Conservation (phyloP, 192 early-diverging fungal species). For the Diversispora epigaea region DNA sequence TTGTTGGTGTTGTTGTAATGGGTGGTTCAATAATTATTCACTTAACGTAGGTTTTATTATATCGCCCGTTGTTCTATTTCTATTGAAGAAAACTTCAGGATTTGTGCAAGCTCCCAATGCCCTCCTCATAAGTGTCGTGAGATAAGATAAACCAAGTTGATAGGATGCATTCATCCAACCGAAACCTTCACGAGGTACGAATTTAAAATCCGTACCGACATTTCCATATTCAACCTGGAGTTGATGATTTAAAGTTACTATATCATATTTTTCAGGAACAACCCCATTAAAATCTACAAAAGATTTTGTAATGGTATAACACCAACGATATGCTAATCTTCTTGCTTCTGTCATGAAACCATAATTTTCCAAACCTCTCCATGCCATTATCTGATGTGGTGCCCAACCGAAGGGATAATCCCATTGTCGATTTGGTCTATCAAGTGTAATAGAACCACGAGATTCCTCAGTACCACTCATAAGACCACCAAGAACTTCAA, state of each 20-base stretch:
- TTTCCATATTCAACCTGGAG: conserved; percentile 97
- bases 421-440: conserved; percentile 94
- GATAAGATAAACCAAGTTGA: conserved; percentile 77
- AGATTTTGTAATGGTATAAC: conserved; percentile 89
- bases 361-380: conserved; percentile 87
- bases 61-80: too few species aligned
- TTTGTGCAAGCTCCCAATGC: conserved; percentile 60
- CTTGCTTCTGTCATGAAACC: conserved; percentile 70
- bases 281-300: conserved; percentile 98
- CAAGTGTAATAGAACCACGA: conserved; percentile 74
- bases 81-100: conserved; percentile 26
- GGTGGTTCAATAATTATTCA: too few species aligned
- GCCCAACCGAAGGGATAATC: conserved; percentile 95
- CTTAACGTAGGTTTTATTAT: too few species aligned
- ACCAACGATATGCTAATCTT: conserved; percentile 90
- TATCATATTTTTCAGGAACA: conserved; percentile 97
- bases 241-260: conserved; percentile 85
- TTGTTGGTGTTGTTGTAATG: too few species aligned
- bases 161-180: conserved; percentile 98
- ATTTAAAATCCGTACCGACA: conserved; percentile 92
- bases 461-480: conserved; percentile 92
- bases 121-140: conserved; percentile 69
- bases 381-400: conserved; percentile 98
- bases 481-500: conserved; percentile 89
- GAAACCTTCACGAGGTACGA: conserved; percentile 92